These are phyloP conservation scores for Glycine tomentella DNA, from an alignment of 306 rosid species.

Conservation along the genomic window DNA sequence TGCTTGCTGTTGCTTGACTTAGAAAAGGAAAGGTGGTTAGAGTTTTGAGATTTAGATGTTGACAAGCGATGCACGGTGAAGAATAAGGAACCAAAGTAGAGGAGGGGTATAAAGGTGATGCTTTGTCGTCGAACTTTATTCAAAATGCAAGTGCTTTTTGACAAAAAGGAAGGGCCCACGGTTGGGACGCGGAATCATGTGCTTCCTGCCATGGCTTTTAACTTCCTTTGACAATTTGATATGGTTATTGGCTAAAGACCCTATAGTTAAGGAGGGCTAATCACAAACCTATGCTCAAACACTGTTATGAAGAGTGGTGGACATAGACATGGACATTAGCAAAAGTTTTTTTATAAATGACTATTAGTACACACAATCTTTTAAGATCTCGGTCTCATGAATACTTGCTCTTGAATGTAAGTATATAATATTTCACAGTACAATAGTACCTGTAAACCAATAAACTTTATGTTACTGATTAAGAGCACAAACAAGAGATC, in stretches of 20 bases:
- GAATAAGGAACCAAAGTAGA: slow-evolving; percentile 53
- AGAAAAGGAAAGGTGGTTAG: slow-evolving; percentile 46
- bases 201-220: slow-evolving; percentile 53
- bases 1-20: slow-evolving; percentile 54
- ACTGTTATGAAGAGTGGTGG: slow-evolving; percentile 8
- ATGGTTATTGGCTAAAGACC: not conserved
- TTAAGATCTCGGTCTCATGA: slow-evolving; percentile 15
- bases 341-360: slow-evolving; percentile 2
- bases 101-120: slow-evolving; percentile 61
- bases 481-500: slow-evolving; percentile 7
- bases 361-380: not conserved
- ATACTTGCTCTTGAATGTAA: not conserved
- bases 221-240: slow-evolving; percentile 30
- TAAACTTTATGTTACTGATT: not conserved
- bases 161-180: slow-evolving; percentile 55
- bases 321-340: not conserved
- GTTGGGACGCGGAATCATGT: slow-evolving; percentile 66
- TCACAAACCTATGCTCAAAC: slow-evolving; percentile 27
- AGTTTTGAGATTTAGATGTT: slow-evolving; percentile 49
- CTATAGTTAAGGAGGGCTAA: slow-evolving; percentile 32
- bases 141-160: slow-evolving; percentile 69
- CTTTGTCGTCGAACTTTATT: slow-evolving; percentile 66
- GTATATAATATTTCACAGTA: not conserved
- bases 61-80: slow-evolving; percentile 49
- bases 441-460: not conserved